These are phyloP conservation scores for Paecilomyces dactylethromorphus DNA, from an alignment of 2,329 filamentous ascomycete genomes.

Conservation along the genomic window DNA sequence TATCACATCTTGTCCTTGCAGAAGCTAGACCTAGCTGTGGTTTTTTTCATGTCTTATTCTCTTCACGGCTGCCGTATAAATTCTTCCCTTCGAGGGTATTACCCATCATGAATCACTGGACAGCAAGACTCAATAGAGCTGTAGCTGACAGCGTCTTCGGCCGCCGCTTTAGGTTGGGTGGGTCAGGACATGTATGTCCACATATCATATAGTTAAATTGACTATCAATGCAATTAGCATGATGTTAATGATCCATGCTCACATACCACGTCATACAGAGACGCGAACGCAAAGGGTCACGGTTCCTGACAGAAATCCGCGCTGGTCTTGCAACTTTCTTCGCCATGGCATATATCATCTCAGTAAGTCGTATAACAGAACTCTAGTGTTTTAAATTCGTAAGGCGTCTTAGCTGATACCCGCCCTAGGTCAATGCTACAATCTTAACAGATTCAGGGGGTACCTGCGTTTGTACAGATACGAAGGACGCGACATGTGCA, in stretches of 20 bases:
- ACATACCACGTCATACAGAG: slow-evolving; percentile 39
- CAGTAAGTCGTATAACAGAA: slow-evolving; percentile 48
- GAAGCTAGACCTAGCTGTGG: not conserved
- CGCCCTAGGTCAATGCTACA: slow-evolving; percentile 50
- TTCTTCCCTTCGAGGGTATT: not conserved
- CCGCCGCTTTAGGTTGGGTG: slow-evolving; percentile 71
- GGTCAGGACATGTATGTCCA: slow-evolving; percentile 68
- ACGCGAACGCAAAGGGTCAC: slow-evolving; percentile 64
- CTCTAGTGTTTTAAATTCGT: not conserved
- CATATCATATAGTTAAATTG: slow-evolving; percentile 4
- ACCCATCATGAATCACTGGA: not conserved
- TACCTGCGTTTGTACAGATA: slow-evolving; percentile 64
- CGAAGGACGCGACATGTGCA: slow-evolving; percentile 43
- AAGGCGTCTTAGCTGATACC: not conserved
- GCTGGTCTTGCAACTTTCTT: slow-evolving; percentile 75
- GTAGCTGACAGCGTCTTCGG: slow-evolving; percentile 63
- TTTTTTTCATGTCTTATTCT: not conserved
- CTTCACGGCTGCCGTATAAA: not conserved
- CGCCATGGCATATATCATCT: slow-evolving; percentile 77
- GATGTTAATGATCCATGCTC: slow-evolving; percentile 1
- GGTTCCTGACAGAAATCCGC: slow-evolving; percentile 77
- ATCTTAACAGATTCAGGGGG: slow-evolving; percentile 68
- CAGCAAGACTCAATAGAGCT: not conserved
- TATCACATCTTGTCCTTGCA: not conserved
- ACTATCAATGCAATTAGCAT: slow-evolving; percentile 7